phyloP scores from a whole-genome alignment of 257 asterid species.

The Solanum lycopersicoides region DNA sequence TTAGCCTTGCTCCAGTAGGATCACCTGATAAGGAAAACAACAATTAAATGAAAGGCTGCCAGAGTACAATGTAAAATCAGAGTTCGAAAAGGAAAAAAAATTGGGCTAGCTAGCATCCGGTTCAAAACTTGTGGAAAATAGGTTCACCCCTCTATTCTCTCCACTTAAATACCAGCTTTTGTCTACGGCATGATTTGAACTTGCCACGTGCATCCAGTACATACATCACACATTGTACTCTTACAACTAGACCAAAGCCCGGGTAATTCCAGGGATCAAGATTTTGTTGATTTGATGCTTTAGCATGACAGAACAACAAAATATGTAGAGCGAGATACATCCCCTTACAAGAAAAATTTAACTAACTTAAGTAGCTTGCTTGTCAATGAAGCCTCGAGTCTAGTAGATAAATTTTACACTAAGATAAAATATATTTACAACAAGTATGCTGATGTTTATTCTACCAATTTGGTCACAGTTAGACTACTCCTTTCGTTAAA shows the following conservation, averaged over 20 bases:
- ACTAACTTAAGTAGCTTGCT: not conserved
- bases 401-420: not conserved
- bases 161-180: not conserved
- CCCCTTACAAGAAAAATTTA: not conserved
- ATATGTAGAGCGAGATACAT: not conserved
- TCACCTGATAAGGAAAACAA: conserved; percentile 41
- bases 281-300: not conserved
- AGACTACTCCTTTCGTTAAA: not conserved
- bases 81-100: not conserved
- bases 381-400: not conserved
- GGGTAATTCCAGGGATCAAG: not conserved
- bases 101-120: not conserved
- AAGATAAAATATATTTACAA: not conserved
- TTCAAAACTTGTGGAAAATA: not conserved
- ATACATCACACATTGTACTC: not conserved
- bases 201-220: not conserved
- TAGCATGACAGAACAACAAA: not conserved
- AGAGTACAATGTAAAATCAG: not conserved
- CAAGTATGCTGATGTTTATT: not conserved
- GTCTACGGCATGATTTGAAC: not conserved
- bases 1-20: conserved; percentile 93
- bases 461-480: not conserved
- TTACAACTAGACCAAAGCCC: not conserved
- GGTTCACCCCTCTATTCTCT: not conserved
- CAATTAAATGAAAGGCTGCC: not conserved